Percentiles rank a stretch among this genome's conserved stretches.
phyloP scores from a whole-genome alignment of 2,329 filamentous ascomycete genomes.

The Penicillium italicum region DNA sequence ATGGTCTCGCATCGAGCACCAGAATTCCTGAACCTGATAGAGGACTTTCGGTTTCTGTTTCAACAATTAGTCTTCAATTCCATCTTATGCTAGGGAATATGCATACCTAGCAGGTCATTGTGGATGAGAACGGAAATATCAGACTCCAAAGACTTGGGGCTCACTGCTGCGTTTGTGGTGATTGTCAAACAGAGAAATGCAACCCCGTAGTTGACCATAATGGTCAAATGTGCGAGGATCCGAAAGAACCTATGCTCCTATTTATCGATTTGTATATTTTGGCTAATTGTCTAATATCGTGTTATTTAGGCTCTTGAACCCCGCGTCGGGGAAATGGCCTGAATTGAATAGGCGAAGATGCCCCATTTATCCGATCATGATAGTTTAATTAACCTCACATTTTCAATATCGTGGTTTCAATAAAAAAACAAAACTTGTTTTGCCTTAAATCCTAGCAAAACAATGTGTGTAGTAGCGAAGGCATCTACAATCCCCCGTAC shows the following conservation, averaged over 20 bases:
- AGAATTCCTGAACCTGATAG: conserved; percentile 15
- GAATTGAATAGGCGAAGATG: neutral
- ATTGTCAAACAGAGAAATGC: conserved; percentile 1
- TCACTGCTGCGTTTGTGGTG: conserved; percentile 7
- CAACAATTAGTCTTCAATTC: neutral
- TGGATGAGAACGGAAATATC: conserved; percentile 21
- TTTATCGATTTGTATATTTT: neutral
- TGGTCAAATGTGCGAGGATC: neutral
- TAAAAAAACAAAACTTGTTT: neutral
- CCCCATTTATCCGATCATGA: conserved; percentile 3
- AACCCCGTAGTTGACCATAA: conserved; percentile 8
- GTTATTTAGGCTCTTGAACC: conserved; percentile 4
- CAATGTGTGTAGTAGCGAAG: neutral
- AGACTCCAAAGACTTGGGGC: conserved; percentile 11
- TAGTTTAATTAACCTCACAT: neutral
- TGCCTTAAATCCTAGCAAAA: neutral
- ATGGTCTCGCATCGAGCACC: conserved; percentile 15
- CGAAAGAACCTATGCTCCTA: neutral
- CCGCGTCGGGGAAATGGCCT: conserved; percentile 14
- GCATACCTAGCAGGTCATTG: conserved; percentile 18
- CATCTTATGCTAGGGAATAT: neutral
- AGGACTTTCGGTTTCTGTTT: conserved; percentile 16
- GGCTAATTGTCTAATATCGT: neutral
- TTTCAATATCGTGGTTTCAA: neutral
- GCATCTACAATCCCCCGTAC: neutral